These are phyloP conservation scores for Phanerochaete carnosa DNA, from an alignment of 768 basidiomycete species.

Conservation along the genomic window DNA sequence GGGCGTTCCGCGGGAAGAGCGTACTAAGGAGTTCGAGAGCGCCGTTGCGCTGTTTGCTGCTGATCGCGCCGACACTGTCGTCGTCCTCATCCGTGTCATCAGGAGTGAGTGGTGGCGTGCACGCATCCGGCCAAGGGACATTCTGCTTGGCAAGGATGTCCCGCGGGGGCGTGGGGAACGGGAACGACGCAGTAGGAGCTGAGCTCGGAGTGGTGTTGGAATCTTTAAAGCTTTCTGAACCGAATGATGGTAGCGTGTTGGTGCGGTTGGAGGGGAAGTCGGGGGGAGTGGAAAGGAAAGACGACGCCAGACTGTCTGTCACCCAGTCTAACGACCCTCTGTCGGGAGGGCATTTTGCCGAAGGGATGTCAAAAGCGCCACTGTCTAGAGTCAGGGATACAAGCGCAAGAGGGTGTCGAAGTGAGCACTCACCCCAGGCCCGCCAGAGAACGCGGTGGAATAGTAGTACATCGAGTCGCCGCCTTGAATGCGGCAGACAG, in stretches of 20 bases:
- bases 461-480: slow-evolving; percentile 84
- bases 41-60: slow-evolving; percentile 49
- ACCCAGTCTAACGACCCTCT: slow-evolving; percentile 94
- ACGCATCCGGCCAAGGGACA: slow-evolving; percentile 34
- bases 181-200: slow-evolving; percentile 13
- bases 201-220: slow-evolving; percentile 17
- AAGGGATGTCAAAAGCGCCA: slow-evolving; percentile 96
- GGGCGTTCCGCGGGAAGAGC: slow-evolving; percentile 72
- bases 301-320: slow-evolving; percentile 85
- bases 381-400: slow-evolving; percentile 33
- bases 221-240: slow-evolving; percentile 25
- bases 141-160: slow-evolving; percentile 21
- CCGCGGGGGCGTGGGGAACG: slow-evolving; percentile 18
- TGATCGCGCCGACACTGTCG: slow-evolving; percentile 37
- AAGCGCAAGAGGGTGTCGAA: neutral
- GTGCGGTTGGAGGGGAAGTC: slow-evolving; percentile 14
- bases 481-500: slow-evolving; percentile 83
- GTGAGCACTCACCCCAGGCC: slow-evolving; percentile 67
- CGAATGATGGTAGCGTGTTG: slow-evolving; percentile 35
- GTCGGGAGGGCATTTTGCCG: slow-evolving; percentile 90
- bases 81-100: slow-evolving; percentile 53
- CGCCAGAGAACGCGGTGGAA: slow-evolving; percentile 92
- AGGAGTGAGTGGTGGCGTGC: slow-evolving; percentile 79
- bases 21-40: slow-evolving; percentile 77
- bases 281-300: slow-evolving; percentile 30